Base-by-base conservation (phyloP, 1,139 yeast genomes). In the Taphrina betulina region DNA sequence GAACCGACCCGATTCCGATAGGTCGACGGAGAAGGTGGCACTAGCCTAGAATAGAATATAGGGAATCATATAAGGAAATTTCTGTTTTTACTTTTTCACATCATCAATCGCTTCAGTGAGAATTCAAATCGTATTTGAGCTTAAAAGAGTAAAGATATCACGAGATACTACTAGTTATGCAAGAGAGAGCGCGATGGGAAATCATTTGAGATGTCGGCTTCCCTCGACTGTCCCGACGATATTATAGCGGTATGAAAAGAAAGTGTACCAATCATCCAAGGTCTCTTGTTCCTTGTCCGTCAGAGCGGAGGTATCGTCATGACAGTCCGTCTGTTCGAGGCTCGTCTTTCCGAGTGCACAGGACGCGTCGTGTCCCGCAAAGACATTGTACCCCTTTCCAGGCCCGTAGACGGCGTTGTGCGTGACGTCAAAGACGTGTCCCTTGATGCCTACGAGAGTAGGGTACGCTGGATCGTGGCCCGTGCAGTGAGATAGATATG, bases 241-340 rank as follows among this genome's bases (percentile, higher is more conserved):
- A 79, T 82, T 67, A 71, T 77, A 92, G 76, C 86, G 85, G 66
- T 79, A 81, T 60, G 78, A 80, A 68, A 90, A 92, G 69, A 83
- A 92, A 56, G 80, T 80, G 65, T 80, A 90, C 98, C 98, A 92
- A 55, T 84, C 86, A 59, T 86, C 81, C 65, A 92, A 74, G 1
- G 90, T 79, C 61, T 81, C 83, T 55, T 67, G 65, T 64, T 90
- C 95, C 16, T 75, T 75, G 17, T 74, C 76, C 0, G 77, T 71
- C 65, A 92, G 76, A 58, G 78, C 89, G 1, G 71, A 68, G 61
- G 85, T 75, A n/a, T 73, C 74, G 63, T 89, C 95, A 60, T 84
- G 76, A 12, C 90, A 90, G 60, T 80, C 83, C 46, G 72, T 78
- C 1, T 72, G 72, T 24, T 74, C 73, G 50, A 80, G 69, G 28